Evolutionary conservation across 208 protist genomes (phyloP), one percentile per base, ranked within the genome.

Genomic region (Eutreptiella sp.): DNA sequence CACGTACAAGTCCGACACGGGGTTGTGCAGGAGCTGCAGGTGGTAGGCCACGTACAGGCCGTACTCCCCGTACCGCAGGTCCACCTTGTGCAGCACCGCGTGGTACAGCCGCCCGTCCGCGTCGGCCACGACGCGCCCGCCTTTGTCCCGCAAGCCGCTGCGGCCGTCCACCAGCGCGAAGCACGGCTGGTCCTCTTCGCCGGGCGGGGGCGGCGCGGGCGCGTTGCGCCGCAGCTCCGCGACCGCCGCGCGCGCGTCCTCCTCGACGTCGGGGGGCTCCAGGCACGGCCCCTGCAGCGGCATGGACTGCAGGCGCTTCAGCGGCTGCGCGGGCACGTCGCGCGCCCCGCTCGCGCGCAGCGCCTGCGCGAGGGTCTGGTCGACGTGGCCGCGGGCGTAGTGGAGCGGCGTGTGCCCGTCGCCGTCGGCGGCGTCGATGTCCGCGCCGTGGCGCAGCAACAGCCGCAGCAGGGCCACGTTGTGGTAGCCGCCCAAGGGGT

Each of bases 11-110:
- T 68, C 35, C 47, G 54, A 52, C 19, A 9, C 7, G n/a, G 26
- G 9, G 38, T 68, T 58, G 21, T 35, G n/a, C 9, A 65, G 27
- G 21, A 68, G 34, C 46, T 68, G 62, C 24, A 64, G 19, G 9
- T 47, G 41, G 38, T 68, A 68, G 27, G 60, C 54, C 0, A 46
- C 46, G 38, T 63, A 54, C 34, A 38, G 46, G 23, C 64, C 64
- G 58, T 47, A 60, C 4, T 16, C 7, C n/a, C 64, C 64, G 24
- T 52, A 29, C 11, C 35, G 19, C 14, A 68, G 38, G 39, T 68
- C 53, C 11, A 48, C 38, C 34, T 68, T 68, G 9, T 21, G 33
- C n/a, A 68, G 46, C 21, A 63, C 3, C n/a, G 45, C 24, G 36
- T 70, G 24, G n/a, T 45, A 62, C n/a, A 29, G 38, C 14, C n/a